Conservation (phyloP, 768 basidiomycete genomes). For the Psilocybe azurescens region DNA sequence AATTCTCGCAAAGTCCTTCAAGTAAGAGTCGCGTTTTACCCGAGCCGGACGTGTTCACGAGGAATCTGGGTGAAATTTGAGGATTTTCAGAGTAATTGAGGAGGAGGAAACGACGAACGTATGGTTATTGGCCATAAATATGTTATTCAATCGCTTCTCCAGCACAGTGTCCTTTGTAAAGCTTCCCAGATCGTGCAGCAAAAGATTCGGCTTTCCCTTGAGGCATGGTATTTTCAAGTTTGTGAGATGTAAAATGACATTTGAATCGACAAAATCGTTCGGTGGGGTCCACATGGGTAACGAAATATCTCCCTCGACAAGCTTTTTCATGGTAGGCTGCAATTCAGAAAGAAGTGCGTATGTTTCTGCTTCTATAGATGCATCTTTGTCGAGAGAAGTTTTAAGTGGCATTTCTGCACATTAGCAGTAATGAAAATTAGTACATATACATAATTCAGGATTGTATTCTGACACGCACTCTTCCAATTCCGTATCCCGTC, state of each 20-base stretch:
- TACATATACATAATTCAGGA: neutral
- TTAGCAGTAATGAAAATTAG: neutral
- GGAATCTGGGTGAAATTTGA: slow-evolving; percentile 33
- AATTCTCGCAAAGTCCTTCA: slow-evolving; percentile 48
- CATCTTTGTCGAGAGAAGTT: slow-evolving; percentile 15
- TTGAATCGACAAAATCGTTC: slow-evolving; percentile 22
- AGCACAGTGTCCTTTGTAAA: slow-evolving; percentile 38
- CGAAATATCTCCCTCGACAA: slow-evolving; percentile 37
- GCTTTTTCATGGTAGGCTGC: slow-evolving; percentile 34
- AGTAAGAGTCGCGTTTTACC: slow-evolving; percentile 50
- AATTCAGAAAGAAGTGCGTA: slow-evolving; percentile 31
- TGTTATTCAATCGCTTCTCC: slow-evolving; percentile 38
- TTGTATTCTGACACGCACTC: slow-evolving; percentile 22
- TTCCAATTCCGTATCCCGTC: slow-evolving; percentile 38
- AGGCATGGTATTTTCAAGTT: slow-evolving; percentile 38
- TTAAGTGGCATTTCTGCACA: slow-evolving; percentile 5
- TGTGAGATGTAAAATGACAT: slow-evolving; percentile 31
- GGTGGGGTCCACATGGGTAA: slow-evolving; percentile 38
- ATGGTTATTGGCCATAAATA: slow-evolving; percentile 50
- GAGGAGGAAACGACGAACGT: slow-evolving; percentile 35
- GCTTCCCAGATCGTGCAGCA: slow-evolving; percentile 47
- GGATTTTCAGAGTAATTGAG: neutral
- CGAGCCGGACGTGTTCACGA: slow-evolving; percentile 54
- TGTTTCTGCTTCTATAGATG: slow-evolving; percentile 25
- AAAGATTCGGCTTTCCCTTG: slow-evolving; percentile 44